Conservation (phyloP, 2,329 filamentous ascomycete genomes). For the Tolypocladium guangdongense region DNA sequence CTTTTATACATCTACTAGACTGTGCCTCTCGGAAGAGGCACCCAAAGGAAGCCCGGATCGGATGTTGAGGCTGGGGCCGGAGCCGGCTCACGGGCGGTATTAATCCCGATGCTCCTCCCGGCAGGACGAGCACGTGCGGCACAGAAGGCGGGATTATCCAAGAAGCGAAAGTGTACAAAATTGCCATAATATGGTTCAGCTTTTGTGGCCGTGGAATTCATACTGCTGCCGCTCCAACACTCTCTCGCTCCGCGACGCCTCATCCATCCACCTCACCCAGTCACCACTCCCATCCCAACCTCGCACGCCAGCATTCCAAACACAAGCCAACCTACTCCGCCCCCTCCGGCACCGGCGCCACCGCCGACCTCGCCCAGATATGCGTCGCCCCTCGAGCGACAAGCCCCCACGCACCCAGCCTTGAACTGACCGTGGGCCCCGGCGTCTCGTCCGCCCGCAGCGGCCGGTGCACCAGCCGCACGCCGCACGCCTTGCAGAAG, state of each 20-base stretch:
- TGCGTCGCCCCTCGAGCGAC: slow-evolving; percentile 27
- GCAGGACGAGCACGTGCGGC: no score
- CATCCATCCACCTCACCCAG: not conserved
- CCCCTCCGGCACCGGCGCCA: slow-evolving; percentile 30
- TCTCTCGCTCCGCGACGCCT: not conserved
- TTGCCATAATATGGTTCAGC: no score
- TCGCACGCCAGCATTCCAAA: not conserved
- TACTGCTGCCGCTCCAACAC: no score
- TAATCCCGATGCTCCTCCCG: no score
- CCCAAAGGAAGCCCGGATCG: no score
- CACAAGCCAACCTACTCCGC: slow-evolving; percentile 6
- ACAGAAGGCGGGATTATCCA: no score
- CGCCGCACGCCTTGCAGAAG: slow-evolving; percentile 31
- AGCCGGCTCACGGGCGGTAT: no score
- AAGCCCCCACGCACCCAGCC: slow-evolving; percentile 32
- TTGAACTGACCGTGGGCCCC: slow-evolving; percentile 31
- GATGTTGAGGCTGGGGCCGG: no score
- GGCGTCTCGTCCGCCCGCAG: slow-evolving; percentile 25
- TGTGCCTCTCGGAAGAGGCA: no score
- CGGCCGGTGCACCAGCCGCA: slow-evolving; percentile 34
- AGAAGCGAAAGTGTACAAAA: no score
- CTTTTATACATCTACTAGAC: no score
- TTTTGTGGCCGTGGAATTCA: no score
- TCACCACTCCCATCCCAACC: not conserved
- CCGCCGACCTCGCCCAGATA: slow-evolving; percentile 33